Evolutionary conservation across 1,139 yeast genomes (phyloP).

Genomic region (Candida freyschussii): DNA sequence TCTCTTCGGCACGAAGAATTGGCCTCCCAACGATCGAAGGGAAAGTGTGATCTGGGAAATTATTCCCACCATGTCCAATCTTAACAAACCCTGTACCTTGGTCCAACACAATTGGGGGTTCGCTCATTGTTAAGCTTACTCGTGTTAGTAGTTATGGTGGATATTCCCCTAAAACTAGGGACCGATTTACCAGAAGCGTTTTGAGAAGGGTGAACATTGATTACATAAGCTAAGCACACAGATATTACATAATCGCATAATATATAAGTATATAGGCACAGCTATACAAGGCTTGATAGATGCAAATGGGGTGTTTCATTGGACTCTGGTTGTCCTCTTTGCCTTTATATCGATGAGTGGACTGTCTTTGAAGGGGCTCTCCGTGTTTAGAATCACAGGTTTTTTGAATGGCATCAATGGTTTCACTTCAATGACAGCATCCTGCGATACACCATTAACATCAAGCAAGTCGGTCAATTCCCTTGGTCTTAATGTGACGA

Average conservation of each 20-base stretch:
- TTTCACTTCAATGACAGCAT: slow-evolving; percentile 30
- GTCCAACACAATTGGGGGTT: slow-evolving; percentile 62
- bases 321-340: slow-evolving; percentile 17
- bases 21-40: slow-evolving; percentile 99
- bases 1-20: slow-evolving; percentile 92
- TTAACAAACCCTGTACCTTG: slow-evolving; percentile 98
- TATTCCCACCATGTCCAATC: slow-evolving; percentile 94
- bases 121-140: slow-evolving; percentile 15
- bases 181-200: neutral
- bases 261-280: no score
- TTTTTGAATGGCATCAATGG: slow-evolving; percentile 25
- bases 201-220: neutral
- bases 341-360: slow-evolving; percentile 27
- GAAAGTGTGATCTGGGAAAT: slow-evolving; percentile 97
- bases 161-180: no score
- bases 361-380: slow-evolving; percentile 15
- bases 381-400: slow-evolving; percentile 26
- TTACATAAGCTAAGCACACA: no score
- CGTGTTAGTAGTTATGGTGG: neutral
- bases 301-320: neutral
- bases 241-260: no score
- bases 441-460: slow-evolving; percentile 19
- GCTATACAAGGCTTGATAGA: no score
- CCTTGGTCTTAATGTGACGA: slow-evolving; percentile 16
- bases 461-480: slow-evolving; percentile 14